Evolutionary conservation across 2,329 filamentous ascomycete genomes (phyloP), one percentile per base, ranked within the genome.

Genomic region (Penicillium sclerotigenum): DNA sequence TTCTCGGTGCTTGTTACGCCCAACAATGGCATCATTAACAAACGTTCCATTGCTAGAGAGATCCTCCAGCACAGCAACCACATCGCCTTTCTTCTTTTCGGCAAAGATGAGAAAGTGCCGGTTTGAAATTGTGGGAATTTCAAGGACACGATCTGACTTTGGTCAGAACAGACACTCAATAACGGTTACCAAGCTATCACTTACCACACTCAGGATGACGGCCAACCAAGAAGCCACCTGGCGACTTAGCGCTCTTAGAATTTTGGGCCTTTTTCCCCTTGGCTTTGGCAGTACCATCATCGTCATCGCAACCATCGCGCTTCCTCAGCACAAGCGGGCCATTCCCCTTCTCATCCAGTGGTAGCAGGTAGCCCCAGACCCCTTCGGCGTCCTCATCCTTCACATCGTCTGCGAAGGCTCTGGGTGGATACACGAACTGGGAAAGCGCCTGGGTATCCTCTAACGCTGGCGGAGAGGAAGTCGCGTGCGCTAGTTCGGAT

Each of bases 31-130:
- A 66, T 97, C 91, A 68, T 97, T 97, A 65, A 99, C 88, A 70
- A 92, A 99, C 0, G 95, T 99, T 48, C 94, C 94, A 71, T 99
- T 99, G 70, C 87, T 94, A 7, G 94, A 99, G 20, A 97, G 77
- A 72, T 99, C 94, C 72, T 99, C 92, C 5, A 99, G 75, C 13
- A 97, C 83, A 9, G 91, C 93, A 40, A 85, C 75, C 0, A 79
- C 70, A 59, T 81, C 79, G 33, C 84, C 83, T 48, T 78, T 76
- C 60, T 79, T 82, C 62, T 82, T 85, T 69, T 87, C 82, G 47
- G 78, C 71, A 63, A 80, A 78, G 51, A 81, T 61, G 42, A 80
- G 61, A 85, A 81, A 62, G 80, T 82, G 72, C 4, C 92, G 84
- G 70, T 97, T 97, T 18, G 92, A 97, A 41, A 97, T 87, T 5